These are phyloP conservation scores for Fusarium lyarnte DNA, from an alignment of 2,329 filamentous ascomycete genomes.

Conservation along the genomic window DNA sequence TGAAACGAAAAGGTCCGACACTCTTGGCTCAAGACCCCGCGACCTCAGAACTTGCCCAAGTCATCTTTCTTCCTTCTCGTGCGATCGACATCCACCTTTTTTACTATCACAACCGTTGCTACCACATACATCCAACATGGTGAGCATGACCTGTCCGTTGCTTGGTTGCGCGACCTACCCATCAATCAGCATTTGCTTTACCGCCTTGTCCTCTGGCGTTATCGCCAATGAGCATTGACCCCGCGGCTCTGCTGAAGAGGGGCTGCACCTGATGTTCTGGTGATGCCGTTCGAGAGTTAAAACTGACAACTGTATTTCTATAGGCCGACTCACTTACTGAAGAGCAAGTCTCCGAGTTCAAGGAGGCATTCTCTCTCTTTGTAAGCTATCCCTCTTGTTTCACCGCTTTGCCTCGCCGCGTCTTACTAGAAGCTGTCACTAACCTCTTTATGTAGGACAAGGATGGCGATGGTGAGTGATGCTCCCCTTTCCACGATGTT, in stretches of 20 bases:
- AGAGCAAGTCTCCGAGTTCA: constrained; percentile 99
- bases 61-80: constrained; percentile 42
- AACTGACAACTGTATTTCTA: constrained; percentile 39
- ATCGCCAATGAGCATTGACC: constrained; percentile 36
- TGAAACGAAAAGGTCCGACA: constrained; percentile 44
- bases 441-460: constrained; percentile 71
- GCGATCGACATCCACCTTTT: constrained; percentile 41
- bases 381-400: constrained; percentile 67
- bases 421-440: constrained; percentile 33
- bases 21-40: constrained; percentile 44
- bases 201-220: constrained; percentile 13
- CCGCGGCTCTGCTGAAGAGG: constrained; percentile 42
- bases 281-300: constrained; percentile 18
- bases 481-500: constrained; percentile 26
- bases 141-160: constrained; percentile 33
- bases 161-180: not conserved
- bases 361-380: constrained; percentile 99
- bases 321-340: constrained; percentile 98
- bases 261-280: constrained; percentile 39
- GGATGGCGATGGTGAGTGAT: constrained; percentile 85
- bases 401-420: not conserved
- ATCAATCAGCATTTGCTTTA: constrained; percentile 5
- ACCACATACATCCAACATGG: constrained; percentile 43
- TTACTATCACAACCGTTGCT: constrained; percentile 30
- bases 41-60: constrained; percentile 44